These are phyloP conservation scores for Phytophthora sp. DNA, from an alignment of 352 stramenopile genomes.

Conservation along the genomic window DNA sequence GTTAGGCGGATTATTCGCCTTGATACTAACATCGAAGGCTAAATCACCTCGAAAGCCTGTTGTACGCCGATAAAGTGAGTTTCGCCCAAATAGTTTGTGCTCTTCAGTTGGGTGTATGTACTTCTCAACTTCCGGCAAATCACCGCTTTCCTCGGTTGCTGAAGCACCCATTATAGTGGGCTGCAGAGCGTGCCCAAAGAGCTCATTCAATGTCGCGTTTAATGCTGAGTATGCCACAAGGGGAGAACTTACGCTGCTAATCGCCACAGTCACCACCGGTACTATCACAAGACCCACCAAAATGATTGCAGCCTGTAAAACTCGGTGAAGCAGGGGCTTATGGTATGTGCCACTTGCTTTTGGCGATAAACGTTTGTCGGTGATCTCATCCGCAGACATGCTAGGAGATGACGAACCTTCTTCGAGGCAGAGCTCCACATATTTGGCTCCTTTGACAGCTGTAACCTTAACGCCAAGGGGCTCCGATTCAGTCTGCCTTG, in stretches of 20 bases:
- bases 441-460: background rate
- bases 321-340: background rate
- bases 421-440: background rate
- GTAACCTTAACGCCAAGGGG: background rate
- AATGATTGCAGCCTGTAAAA: background rate
- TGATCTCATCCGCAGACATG: background rate
- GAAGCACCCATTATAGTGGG: background rate
- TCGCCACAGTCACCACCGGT: background rate
- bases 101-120: background rate
- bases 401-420: background rate
- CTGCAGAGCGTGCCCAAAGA: background rate
- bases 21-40: background rate
- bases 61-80: background rate
- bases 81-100: background rate
- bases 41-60: background rate
- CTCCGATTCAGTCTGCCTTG: background rate
- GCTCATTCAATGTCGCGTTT: background rate
- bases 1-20: conserved; percentile 41
- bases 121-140: background rate
- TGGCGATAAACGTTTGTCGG: background rate
- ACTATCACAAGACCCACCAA: background rate
- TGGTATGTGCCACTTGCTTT: too few relatives aligned
- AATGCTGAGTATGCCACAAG: background rate
- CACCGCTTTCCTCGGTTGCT: background rate
- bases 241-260: background rate